Evolutionary conservation across 352 stramenopile genomes (phyloP).

Genomic region (Pythium pyrilobum): DNA sequence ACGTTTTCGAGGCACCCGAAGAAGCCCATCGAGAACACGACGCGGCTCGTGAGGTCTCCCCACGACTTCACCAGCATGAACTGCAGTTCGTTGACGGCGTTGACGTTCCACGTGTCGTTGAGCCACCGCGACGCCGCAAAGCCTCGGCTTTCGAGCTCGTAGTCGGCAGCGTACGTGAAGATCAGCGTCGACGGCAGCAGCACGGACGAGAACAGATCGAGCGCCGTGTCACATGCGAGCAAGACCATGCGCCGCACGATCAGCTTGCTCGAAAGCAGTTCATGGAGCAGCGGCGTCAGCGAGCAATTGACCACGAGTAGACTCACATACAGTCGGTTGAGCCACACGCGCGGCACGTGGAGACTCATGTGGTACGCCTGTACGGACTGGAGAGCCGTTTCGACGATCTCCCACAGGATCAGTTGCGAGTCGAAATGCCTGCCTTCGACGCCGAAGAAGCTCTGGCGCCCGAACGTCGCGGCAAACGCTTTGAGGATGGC

Average conservation of each 20-base stretch:
- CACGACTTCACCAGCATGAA: constrained; percentile 3
- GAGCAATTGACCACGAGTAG: constrained; percentile 10
- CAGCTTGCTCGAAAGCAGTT: neutral
- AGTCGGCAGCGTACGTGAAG: neutral
- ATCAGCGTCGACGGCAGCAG: neutral
- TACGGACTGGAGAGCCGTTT: constrained; percentile 6
- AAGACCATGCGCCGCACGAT: neutral
- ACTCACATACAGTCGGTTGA: constrained; percentile 1
- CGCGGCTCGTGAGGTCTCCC: neutral
- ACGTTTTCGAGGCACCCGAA: constrained; percentile 1
- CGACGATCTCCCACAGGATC: neutral
- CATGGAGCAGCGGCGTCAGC: neutral
- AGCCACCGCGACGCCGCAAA: neutral
- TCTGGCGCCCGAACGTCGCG: neutral
- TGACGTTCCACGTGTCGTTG: constrained; percentile 7
- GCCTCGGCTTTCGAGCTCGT: neutral
- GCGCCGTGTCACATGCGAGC: neutral
- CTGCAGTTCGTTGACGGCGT: constrained; percentile 9
- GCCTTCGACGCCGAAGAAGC: constrained; percentile 9
- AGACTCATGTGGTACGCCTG: constrained; percentile 11
- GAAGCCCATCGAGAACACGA: neutral
- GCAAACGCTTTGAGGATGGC: neutral
- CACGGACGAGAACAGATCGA: constrained; percentile 13
- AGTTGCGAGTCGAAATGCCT: constrained; percentile 4
- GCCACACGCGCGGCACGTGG: constrained; percentile 10